These are phyloP conservation scores for Saccharomycopsis fodiens DNA, from an alignment of 805 yeast genomes.

Conservation along the genomic window DNA sequence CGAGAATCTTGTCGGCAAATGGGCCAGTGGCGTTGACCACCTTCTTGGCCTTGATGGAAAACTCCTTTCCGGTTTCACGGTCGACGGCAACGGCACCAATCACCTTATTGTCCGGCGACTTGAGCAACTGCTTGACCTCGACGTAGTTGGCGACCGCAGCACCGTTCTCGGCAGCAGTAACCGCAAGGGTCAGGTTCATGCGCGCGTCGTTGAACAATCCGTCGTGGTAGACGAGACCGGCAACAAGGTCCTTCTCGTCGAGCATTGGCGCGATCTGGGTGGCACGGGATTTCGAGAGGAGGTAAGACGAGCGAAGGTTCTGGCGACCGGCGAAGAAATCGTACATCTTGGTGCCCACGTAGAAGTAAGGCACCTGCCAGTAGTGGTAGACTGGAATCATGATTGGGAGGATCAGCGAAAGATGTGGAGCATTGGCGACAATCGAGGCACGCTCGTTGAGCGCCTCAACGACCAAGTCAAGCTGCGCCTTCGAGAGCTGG, in stretches of 20 bases:
- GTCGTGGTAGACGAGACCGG: slow-evolving; percentile 90
- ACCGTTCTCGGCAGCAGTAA: slow-evolving; percentile 79
- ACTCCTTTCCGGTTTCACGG: slow-evolving; percentile 56
- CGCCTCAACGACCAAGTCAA: slow-evolving; percentile 84
- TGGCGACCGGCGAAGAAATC: slow-evolving; percentile 89
- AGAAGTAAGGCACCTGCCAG: slow-evolving; percentile 95
- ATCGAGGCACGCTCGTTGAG: slow-evolving; percentile 80
- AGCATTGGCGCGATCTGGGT: slow-evolving; percentile 79
- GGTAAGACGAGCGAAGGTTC: slow-evolving; percentile 70
- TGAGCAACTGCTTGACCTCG: slow-evolving; percentile 69
- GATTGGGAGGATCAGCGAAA: slow-evolving; percentile 78
- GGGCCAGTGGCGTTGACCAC: slow-evolving; percentile 95
- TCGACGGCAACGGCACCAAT: slow-evolving; percentile 74
- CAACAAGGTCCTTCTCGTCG: slow-evolving; percentile 70
- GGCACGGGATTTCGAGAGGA: slow-evolving; percentile 60
- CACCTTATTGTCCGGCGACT: slow-evolving; percentile 50
- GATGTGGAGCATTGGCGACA: slow-evolving; percentile 87
- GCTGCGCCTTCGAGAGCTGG: slow-evolving; percentile 84
- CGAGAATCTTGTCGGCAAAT: slow-evolving; percentile 72
- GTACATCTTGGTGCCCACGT: slow-evolving; percentile 83
- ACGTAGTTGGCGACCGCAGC: slow-evolving; percentile 85
- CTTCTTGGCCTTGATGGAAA: slow-evolving; percentile 57
- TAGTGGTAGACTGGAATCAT: slow-evolving; percentile 93
- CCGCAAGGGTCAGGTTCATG: slow-evolving; percentile 78
- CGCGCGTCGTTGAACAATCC: slow-evolving; percentile 92